Evolutionary conservation across 108 stramenopile species (phyloP), one percentile per base, ranked within the genome.

Genomic region (Cyclostephanos tholiformis): DNA sequence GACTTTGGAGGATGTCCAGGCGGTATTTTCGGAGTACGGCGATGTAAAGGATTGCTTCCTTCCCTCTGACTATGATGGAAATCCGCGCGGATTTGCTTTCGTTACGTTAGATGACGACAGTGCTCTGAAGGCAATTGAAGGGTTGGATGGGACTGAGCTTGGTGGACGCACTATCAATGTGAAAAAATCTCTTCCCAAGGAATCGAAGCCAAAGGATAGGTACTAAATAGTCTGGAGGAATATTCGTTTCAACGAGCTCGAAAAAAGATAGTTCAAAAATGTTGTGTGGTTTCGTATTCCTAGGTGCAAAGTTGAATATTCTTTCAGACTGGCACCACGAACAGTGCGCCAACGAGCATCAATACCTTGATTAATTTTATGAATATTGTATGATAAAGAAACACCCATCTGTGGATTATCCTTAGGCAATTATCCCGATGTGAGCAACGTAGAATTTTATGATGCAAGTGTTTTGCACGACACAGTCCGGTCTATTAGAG

Each of bases 121-220:
- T 51, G 96, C 92, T 2, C 86, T 91, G 55, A 85, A 85, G 67
- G 93, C 93, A 49, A 96, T 96, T 77, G 83, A 87, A 66, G 86
- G 87, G 65, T 73, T 96, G 86, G 91, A 96, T 67, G 88, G 90
- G 39, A 66, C 84, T 43, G 89, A 94, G 56, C 81, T 95, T 65
- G 96, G 94, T 59, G 92, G 92, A 25, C 85, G 96, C 30, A 92
- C 89, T 32, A 85, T 96, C 60, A 90, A 87, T 72, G 96, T 96
- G 61, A 96, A 96, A 69, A 94, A 96, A 75, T 90, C 89, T 65
- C 81, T 89, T 57, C 95, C 95, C 80, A 86, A 88, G 63, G 95
- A 91, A 53, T 65, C 80, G 64, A 86, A 84, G 65, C 74, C 88
- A 17, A 46, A 17, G 44, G 44, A 46, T 14, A 53, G 57, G 70